Evolutionary conservation across 805 yeast genomes (phyloP).

Genomic region (Starmerella asiatica): DNA sequence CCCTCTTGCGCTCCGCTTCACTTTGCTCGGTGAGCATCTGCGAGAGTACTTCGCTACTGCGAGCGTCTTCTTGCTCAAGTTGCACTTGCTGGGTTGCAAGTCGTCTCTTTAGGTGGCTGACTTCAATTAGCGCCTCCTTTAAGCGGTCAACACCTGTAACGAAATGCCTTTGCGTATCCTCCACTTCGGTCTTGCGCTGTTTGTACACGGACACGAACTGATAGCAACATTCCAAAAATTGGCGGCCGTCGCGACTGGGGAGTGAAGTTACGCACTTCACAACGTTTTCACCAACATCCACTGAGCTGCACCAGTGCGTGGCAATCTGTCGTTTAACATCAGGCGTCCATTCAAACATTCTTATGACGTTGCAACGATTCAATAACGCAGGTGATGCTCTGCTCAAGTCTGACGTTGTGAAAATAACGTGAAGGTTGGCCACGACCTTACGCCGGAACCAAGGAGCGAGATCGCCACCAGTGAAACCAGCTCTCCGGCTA

Average conservation of each 20-base stretch:
- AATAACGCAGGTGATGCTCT: slow-evolving; percentile 74
- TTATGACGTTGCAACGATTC: slow-evolving; percentile 75
- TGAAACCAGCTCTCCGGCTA: slow-evolving; percentile 7
- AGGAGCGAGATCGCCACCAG: slow-evolving; percentile 44
- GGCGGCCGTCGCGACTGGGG: neutral
- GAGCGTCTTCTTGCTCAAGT: slow-evolving; percentile 44
- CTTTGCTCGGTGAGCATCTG: slow-evolving; percentile 73
- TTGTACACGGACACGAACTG: slow-evolving; percentile 29
- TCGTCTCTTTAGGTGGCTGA: slow-evolving; percentile 42
- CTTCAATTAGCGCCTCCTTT: slow-evolving; percentile 62
- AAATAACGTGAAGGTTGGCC: slow-evolving; percentile 65
- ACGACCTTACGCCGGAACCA: slow-evolving; percentile 67
- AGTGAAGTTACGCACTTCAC: slow-evolving; percentile 10
- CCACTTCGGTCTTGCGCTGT: slow-evolving; percentile 37
- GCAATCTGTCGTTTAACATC: slow-evolving; percentile 9
- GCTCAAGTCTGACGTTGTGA: slow-evolving; percentile 42
- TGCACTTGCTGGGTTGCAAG: slow-evolving; percentile 41
- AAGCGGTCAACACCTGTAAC: slow-evolving; percentile 61
- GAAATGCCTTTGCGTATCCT: slow-evolving; percentile 57
- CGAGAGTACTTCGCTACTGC: slow-evolving; percentile 59
- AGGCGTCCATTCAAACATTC: slow-evolving; percentile 77
- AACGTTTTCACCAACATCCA: slow-evolving; percentile 26
- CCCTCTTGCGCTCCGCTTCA: slow-evolving; percentile 82
- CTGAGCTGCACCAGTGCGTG: slow-evolving; percentile 12
- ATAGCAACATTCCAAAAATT: slow-evolving; percentile 11